phyloP scores from a whole-genome alignment of 2,329 filamentous ascomycete genomes.

The Aspergillus sojae region DNA sequence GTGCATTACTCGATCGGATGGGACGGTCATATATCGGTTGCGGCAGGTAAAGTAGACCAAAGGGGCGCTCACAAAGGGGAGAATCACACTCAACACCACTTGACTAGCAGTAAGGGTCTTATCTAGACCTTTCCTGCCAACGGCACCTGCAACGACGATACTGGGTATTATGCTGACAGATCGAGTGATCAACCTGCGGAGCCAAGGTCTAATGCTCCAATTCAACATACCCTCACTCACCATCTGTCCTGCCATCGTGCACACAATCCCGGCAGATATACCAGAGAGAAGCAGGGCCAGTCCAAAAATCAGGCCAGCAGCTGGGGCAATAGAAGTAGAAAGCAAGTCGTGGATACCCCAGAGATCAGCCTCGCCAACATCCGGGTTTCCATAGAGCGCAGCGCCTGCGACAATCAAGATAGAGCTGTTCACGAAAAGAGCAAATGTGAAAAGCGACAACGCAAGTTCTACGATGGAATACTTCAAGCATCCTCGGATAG shows the following conservation, averaged over 20 bases:
- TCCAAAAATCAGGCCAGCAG: slow-evolving; percentile 81
- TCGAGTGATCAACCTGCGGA: slow-evolving; percentile 75
- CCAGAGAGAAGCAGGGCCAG: slow-evolving; percentile 79
- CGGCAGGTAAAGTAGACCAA: slow-evolving; percentile 84
- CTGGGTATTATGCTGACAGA: slow-evolving; percentile 79
- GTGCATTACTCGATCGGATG: slow-evolving; percentile 44
- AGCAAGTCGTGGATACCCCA: slow-evolving; percentile 81
- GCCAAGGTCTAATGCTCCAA: slow-evolving; percentile 75
- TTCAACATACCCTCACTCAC: slow-evolving; percentile 79
- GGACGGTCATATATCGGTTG: slow-evolving; percentile 76
- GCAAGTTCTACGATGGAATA: slow-evolving; percentile 72
- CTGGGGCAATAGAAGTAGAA: slow-evolving; percentile 67
- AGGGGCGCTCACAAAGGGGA: slow-evolving; percentile 82
- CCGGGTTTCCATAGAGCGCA: slow-evolving; percentile 65
- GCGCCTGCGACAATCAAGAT: slow-evolving; percentile 82
- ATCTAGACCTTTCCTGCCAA: slow-evolving; percentile 71
- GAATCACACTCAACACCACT: slow-evolving; percentile 74
- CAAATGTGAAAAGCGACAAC: slow-evolving; percentile 77
- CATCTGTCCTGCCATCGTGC: slow-evolving; percentile 89
- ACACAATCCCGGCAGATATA: slow-evolving; percentile 80
- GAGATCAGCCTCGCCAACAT: slow-evolving; percentile 71
- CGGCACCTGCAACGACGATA: slow-evolving; percentile 79
- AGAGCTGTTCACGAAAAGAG: slow-evolving; percentile 79
- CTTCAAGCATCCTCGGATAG: slow-evolving; percentile 74
- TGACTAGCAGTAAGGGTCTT: slow-evolving; percentile 75